phyloP scores from a whole-genome alignment of 805 yeast species.

The Wickerhamomyces silvicola region DNA sequence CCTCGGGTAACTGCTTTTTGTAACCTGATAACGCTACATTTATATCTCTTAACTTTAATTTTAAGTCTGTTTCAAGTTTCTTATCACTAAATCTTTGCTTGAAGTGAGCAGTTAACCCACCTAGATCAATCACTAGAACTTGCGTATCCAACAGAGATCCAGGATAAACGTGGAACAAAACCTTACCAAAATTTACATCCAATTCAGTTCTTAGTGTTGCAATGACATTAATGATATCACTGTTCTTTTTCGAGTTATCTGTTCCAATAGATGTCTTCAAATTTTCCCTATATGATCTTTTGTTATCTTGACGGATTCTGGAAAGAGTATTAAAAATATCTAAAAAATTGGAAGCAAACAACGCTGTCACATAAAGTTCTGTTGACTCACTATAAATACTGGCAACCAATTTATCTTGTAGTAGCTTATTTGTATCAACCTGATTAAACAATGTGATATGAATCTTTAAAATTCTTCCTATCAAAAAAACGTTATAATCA shows the following conservation, averaged over 20 bases:
- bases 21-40: conserved; percentile 61
- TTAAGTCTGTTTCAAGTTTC: conserved; percentile 42
- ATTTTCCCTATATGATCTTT: conserved; percentile 68
- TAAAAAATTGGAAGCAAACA: conserved; percentile 76
- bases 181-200: conserved; percentile 49
- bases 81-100: conserved; percentile 38
- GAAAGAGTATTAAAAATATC: conserved; percentile 69
- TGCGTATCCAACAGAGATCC: conserved; percentile 73
- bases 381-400: conserved; percentile 42
- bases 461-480: conserved; percentile 44
- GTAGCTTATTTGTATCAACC: conserved; percentile 37
- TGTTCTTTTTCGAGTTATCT: conserved; percentile 10
- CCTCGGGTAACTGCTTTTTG: conserved; percentile 45
- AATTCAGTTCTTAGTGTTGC: conserved; percentile 56
- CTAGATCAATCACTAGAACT: conserved; percentile 58
- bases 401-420: conserved; percentile 58
- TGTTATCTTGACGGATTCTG: conserved; percentile 69
- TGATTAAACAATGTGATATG: conserved; percentile 63
- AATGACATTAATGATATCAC: conserved; percentile 23
- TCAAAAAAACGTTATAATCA: conserved; percentile 80
- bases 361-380: conserved; percentile 66
- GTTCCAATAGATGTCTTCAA: conserved; percentile 44
- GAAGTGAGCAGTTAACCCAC: conserved; percentile 47
- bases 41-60: conserved; percentile 55
- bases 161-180: conserved; percentile 70